Conservation (phyloP, 345 rosid genomes). For the Arabidopsis suecica region DNA sequence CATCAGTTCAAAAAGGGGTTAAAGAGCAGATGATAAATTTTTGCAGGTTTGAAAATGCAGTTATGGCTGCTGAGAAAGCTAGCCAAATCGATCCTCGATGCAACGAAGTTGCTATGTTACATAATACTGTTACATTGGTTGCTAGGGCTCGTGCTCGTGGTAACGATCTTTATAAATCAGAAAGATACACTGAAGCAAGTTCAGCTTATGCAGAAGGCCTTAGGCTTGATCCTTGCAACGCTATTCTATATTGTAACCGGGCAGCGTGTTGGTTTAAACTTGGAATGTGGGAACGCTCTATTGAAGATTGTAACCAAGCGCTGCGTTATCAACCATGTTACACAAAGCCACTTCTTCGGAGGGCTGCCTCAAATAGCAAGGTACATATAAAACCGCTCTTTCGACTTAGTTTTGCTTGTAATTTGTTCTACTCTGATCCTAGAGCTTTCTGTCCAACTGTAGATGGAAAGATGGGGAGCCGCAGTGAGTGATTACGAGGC, state of each 20-base stretch:
- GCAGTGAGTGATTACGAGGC: slow-evolving; percentile 92
- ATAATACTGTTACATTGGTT: slow-evolving; percentile 74
- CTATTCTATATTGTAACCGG: slow-evolving; percentile 85
- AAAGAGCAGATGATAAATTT: slow-evolving; percentile 54
- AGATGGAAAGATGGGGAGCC: slow-evolving; percentile 92
- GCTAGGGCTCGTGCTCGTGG: slow-evolving; percentile 93
- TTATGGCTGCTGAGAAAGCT: slow-evolving; percentile 84
- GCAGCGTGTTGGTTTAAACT: slow-evolving; percentile 99
- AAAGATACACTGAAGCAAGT: slow-evolving; percentile 94
- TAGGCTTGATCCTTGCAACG: slow-evolving; percentile 79
- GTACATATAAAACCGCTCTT: slow-evolving; percentile 40
- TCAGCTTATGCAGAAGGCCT: slow-evolving; percentile 94
- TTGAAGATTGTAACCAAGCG: slow-evolving; percentile 89
- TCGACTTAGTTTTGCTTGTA: slow-evolving; percentile 6
- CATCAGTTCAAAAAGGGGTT: slow-evolving; percentile 36
- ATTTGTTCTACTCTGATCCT: neutral
- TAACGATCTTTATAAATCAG: slow-evolving; percentile 95
- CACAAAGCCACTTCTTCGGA: slow-evolving; percentile 84
- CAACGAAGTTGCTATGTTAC: slow-evolving; percentile 71
- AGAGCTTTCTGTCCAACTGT: slow-evolving; percentile 37
- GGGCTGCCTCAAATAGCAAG: slow-evolving; percentile 91
- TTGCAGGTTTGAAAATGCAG: slow-evolving; percentile 99
- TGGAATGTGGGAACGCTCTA: slow-evolving; percentile 85
- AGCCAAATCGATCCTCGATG: slow-evolving; percentile 72
- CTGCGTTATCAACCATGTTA: slow-evolving; percentile 76